phyloP scores from a whole-genome alignment of 768 basidiomycete species.

The Favolaschia claudopus region DNA sequence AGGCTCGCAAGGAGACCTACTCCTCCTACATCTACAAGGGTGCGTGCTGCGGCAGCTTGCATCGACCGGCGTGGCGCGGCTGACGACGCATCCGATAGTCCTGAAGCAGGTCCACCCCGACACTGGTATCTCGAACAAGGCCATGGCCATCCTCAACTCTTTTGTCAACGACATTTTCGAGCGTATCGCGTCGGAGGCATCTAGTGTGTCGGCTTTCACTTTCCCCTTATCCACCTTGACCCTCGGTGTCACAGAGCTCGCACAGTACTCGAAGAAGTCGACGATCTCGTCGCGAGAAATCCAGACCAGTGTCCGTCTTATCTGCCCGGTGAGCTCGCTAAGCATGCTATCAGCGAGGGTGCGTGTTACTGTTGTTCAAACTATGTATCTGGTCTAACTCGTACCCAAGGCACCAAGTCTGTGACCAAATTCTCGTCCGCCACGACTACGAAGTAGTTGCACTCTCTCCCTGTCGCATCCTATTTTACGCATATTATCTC shows the following conservation, averaged over 20 bases:
- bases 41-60: slow-evolving; percentile 34
- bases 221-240: background rate
- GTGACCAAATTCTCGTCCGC: slow-evolving; percentile 59
- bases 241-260: slow-evolving; percentile 61
- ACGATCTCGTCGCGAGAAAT: slow-evolving; percentile 93
- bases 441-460: slow-evolving; percentile 42
- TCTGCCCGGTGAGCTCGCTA: slow-evolving; percentile 86
- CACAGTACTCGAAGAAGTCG: slow-evolving; percentile 88
- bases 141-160: slow-evolving; percentile 84
- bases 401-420: slow-evolving; percentile 18
- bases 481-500: slow-evolving; percentile 13
- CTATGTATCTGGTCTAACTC: background rate
- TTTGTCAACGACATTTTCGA: slow-evolving; percentile 89
- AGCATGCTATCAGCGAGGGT: slow-evolving; percentile 90
- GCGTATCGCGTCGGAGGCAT: slow-evolving; percentile 78
- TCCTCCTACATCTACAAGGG: slow-evolving; percentile 70
- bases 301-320: slow-evolving; percentile 83
- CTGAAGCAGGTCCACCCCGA: slow-evolving; percentile 94
- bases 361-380: slow-evolving; percentile 35
- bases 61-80: background rate
- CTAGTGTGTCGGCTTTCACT: slow-evolving; percentile 52
- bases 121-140: slow-evolving; percentile 93
- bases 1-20: slow-evolving; percentile 84
- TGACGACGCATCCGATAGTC: slow-evolving; percentile 50
- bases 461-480: background rate